These are phyloP conservation scores for Hyaloraphidium curvatum DNA, from an alignment of 192 early-diverging fungal genomes.

Conservation along the genomic window DNA sequence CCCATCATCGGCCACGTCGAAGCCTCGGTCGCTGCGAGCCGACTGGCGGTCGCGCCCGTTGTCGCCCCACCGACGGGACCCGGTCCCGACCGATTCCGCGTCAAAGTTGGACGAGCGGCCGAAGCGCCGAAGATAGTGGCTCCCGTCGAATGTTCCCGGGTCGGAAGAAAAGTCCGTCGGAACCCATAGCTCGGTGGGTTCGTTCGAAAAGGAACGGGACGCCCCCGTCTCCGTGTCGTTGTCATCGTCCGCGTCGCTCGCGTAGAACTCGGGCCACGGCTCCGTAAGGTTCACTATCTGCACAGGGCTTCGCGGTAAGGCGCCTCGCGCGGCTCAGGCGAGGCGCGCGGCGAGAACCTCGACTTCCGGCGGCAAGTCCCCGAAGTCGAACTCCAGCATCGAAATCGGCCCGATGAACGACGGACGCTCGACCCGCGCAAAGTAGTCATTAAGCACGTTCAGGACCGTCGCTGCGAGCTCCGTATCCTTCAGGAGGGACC, in stretches of 20 bases:
- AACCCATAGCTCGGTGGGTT: too few relatives aligned
- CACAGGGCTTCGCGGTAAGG: too few relatives aligned
- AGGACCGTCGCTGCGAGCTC: conserved; percentile 17
- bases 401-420: conserved; percentile 26
- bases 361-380: conserved; percentile 23
- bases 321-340: too few relatives aligned
- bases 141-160: conserved; percentile 2
- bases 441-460: conserved; percentile 27
- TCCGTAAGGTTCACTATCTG: too few relatives aligned
- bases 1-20: background rate
- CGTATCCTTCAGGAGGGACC: conserved; percentile 24
- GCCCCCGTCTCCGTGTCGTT: too few relatives aligned
- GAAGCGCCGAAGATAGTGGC: conserved; percentile 5
- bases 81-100: too few relatives aligned
- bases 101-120: conserved; percentile 11
- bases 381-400: conserved; percentile 31
- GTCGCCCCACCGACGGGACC: background rate
- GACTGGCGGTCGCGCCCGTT: background rate
- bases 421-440: conserved; percentile 23
- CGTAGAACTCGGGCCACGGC: too few relatives aligned
- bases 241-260: too few relatives aligned
- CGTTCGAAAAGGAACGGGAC: too few relatives aligned
- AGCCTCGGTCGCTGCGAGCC: conserved; percentile 9
- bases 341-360: conserved; percentile 19
- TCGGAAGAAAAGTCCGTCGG: too few relatives aligned